Evolutionary conservation across 305 asterid genomes (phyloP).

Genomic region (Petunia hybrid): DNA sequence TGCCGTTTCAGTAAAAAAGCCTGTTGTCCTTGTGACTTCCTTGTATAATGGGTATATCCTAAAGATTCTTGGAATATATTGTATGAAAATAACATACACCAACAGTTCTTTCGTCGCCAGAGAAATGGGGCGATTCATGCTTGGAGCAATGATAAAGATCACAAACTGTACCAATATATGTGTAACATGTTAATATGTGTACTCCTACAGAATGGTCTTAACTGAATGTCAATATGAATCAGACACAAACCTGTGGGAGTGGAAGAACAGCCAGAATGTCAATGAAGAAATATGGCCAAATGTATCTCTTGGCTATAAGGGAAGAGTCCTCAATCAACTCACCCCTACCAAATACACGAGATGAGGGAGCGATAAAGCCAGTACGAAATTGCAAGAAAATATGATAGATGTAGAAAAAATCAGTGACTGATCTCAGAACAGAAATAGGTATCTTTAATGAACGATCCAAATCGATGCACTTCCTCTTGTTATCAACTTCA

Average conservation of each 20-base stretch:
- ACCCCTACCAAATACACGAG: conserved; percentile 75
- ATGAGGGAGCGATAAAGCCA: conserved; percentile 61
- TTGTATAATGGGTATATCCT: conserved; percentile 59
- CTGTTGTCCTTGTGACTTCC: conserved; percentile 57
- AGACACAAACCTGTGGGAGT: conserved; percentile 62
- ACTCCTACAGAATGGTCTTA: neutral
- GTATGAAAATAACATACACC: conserved; percentile 47
- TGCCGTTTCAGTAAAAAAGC: conserved; percentile 50
- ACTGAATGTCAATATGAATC: neutral
- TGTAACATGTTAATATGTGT: conserved; percentile 1
- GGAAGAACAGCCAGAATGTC: conserved; percentile 73
- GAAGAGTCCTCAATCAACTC: conserved; percentile 56
- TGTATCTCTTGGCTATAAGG: conserved; percentile 62
- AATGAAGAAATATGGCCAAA: conserved; percentile 53
- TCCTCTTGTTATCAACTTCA: conserved; percentile 41
- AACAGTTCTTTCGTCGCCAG: conserved; percentile 51
- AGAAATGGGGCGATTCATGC: conserved; percentile 47
- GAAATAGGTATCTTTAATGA: conserved; percentile 50
- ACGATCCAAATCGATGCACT: conserved; percentile 58
- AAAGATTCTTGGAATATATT: conserved; percentile 62
- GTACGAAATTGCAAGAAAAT: conserved; percentile 66
- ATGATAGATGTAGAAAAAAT: conserved; percentile 58
- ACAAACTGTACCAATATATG: conserved; percentile 45
- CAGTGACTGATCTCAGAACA: conserved; percentile 61
- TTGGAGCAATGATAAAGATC: conserved; percentile 46